These are phyloP conservation scores for Albophoma yamanashiensis DNA, from an alignment of 2,329 filamentous ascomycete genomes.

Conservation along the genomic window DNA sequence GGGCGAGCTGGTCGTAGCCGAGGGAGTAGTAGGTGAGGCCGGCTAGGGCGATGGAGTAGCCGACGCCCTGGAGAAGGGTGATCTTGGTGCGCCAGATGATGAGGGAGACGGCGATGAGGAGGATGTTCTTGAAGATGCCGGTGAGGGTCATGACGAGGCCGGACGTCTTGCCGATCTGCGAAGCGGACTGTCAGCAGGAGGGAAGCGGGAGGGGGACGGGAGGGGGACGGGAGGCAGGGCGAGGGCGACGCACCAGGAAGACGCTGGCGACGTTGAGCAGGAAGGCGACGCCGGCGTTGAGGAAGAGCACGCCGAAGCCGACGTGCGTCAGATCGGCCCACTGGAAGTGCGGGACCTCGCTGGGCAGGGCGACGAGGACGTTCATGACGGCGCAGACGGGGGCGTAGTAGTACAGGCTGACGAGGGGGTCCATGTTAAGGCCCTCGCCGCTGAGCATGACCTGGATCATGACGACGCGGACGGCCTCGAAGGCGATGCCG, in stretches of 20 bases:
- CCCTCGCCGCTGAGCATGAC: constrained; percentile 66
- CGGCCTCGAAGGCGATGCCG: constrained; percentile 71
- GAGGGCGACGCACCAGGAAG: constrained; percentile 58
- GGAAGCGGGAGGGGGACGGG: not conserved
- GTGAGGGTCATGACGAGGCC: constrained; percentile 77
- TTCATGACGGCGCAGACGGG: constrained; percentile 79
- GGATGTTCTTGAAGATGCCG: constrained; percentile 80
- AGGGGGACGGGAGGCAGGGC: too few relatives aligned
- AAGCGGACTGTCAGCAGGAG: not conserved
- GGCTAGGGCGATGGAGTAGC: constrained; percentile 59
- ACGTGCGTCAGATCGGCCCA: constrained; percentile 54
- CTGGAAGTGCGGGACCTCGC: constrained; percentile 58
- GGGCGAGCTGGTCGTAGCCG: constrained; percentile 22
- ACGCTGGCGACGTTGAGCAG: constrained; percentile 74
- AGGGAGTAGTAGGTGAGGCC: constrained; percentile 40
- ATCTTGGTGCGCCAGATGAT: constrained; percentile 69
- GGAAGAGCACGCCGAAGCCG: constrained; percentile 54
- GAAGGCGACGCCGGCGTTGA: constrained; percentile 73
- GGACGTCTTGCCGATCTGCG: constrained; percentile 77
- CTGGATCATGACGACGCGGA: constrained; percentile 78
- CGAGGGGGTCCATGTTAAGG: constrained; percentile 78
- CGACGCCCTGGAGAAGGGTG: constrained; percentile 59
- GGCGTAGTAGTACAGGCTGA: constrained; percentile 83
- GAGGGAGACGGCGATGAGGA: constrained; percentile 68
- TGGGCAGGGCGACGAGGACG: constrained; percentile 54